These are phyloP conservation scores for Vachellia pachyceras DNA, from an alignment of 306 rosid species.

Conservation along the genomic window DNA sequence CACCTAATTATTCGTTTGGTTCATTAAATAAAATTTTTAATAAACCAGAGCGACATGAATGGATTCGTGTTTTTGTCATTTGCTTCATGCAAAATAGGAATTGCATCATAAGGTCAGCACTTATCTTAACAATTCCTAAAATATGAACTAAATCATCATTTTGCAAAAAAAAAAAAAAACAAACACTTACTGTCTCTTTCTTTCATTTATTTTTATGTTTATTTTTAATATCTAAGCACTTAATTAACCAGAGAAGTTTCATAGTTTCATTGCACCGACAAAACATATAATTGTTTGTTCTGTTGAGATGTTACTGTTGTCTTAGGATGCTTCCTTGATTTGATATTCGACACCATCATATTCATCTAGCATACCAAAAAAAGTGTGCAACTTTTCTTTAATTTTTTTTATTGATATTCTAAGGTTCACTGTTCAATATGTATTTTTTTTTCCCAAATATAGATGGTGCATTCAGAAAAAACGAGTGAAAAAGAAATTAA, in stretches of 20 bases:
- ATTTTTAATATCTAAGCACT: not conserved
- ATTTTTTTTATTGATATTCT: not conserved
- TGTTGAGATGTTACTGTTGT: constrained; percentile 21
- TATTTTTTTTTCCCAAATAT: too few species aligned
- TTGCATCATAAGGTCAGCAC: not conserved
- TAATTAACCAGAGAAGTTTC: not conserved
- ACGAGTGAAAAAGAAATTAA: too few species aligned
- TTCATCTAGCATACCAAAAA: not conserved
- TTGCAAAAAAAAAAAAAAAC: not conserved
- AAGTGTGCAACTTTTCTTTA: not conserved
- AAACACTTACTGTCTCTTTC: not conserved
- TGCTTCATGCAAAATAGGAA: constrained; percentile 35
- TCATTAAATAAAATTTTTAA: not conserved
- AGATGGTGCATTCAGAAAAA: too few species aligned
- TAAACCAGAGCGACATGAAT: not conserved
- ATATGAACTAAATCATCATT: not conserved
- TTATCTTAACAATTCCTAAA: constrained; percentile 12
- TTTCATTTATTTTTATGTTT: not conserved
- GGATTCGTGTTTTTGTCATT: not conserved
- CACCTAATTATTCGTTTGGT: not conserved
- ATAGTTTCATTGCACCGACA: constrained; percentile 38
- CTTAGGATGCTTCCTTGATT: constrained; percentile 43
- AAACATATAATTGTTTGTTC: not conserved
- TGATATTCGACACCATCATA: not conserved
- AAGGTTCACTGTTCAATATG: too few species aligned